Conservation (phyloP, 2,329 filamentous ascomycete genomes). For the Spiromastix sp. region DNA sequence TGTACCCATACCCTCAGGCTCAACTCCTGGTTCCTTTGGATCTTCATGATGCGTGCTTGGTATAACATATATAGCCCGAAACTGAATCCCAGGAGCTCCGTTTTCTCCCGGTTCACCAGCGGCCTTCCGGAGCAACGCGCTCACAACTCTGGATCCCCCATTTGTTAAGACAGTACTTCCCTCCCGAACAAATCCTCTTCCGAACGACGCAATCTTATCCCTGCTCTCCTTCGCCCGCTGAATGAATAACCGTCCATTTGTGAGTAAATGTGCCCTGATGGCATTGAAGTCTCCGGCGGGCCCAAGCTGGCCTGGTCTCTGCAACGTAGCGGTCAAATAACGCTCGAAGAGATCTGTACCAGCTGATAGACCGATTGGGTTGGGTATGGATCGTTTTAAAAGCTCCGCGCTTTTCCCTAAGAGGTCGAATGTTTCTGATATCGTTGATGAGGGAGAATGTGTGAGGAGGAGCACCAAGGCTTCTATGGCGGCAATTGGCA, state of each 20-base stretch:
- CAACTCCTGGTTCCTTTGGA: conserved; percentile 18
- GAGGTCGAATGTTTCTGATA: conserved; percentile 85
- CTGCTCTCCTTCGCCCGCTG: conserved; percentile 75
- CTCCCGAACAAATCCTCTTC: conserved; percentile 67
- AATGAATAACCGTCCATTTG: conserved; percentile 80
- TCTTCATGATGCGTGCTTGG: conserved; percentile 22
- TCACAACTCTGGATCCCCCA: conserved; percentile 76
- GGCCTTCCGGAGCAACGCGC: conserved; percentile 63
- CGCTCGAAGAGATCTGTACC: conserved; percentile 93
- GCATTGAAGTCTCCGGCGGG: conserved; percentile 64
- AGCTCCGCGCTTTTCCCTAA: conserved; percentile 66
- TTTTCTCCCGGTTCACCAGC: conserved; percentile 50
- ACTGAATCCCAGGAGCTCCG: conserved; percentile 50
- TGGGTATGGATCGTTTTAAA: conserved; percentile 68
- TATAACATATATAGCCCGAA: conserved; percentile 73
- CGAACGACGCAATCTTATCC: conserved; percentile 70
- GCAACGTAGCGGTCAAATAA: conserved; percentile 70
- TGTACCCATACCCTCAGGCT: conserved; percentile 58
- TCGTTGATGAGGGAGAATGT: conserved; percentile 68
- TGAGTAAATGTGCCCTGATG: conserved; percentile 70
- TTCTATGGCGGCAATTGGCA: conserved; percentile 91
- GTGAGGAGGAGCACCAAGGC: conserved; percentile 79
- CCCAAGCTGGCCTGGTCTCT: conserved; percentile 42
- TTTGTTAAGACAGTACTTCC: conserved; percentile 79
- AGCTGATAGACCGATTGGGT: conserved; percentile 84